Base-by-base conservation (phyloP, 768 basidiomycete species). In the Favolaschia claudopus region DNA sequence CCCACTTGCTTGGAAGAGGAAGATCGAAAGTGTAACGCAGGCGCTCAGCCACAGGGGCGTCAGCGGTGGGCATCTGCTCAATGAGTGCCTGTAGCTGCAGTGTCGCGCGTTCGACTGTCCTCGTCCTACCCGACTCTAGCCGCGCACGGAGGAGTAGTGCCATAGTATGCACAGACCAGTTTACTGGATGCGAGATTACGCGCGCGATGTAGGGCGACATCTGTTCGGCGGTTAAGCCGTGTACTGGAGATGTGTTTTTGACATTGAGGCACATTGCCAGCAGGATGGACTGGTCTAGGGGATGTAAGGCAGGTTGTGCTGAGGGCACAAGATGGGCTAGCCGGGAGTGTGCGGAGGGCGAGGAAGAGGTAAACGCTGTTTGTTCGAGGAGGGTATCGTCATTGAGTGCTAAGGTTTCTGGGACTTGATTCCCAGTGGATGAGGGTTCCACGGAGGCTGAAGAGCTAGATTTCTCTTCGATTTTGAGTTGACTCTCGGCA, bases 141-240 rank as follows among this genome's bases (percentile, higher is more conserved):
- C 97, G 86, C 10, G 96, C 92, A 27, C 97, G 91, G 25, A 98
- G 86, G 46, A 99, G 85, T 49, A 99, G 87, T 27, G 95, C 96
- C 87, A 96, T 96, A 33, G 96, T 96, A 76, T 99, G 94, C 28
- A 99, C 81, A 6, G 94, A 91, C 97, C 97, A 99, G 73, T 98
- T 99, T 53, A 82, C 79, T 2, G 95, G 94, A 70, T 98, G 93
- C 1, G 88, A 80, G 63, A 99, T 85, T 33, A 98, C 93, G 33
- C 96, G 91, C 13, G 88, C 74, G 55, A 99, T 86, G 80, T 96
- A 99, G 13, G 97, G 92, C 3, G 87, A 72, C 91, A 99, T 96
- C 70, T 99, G 95, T 67, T 93, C 93, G 47, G 83, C 81, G 27
- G 96, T 97, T 50, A 99, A 83, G 13, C 95, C 96, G 74, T 96